Conservation (phyloP, 2,329 filamentous ascomycete genomes). For the Colletotrichum sp. region DNA sequence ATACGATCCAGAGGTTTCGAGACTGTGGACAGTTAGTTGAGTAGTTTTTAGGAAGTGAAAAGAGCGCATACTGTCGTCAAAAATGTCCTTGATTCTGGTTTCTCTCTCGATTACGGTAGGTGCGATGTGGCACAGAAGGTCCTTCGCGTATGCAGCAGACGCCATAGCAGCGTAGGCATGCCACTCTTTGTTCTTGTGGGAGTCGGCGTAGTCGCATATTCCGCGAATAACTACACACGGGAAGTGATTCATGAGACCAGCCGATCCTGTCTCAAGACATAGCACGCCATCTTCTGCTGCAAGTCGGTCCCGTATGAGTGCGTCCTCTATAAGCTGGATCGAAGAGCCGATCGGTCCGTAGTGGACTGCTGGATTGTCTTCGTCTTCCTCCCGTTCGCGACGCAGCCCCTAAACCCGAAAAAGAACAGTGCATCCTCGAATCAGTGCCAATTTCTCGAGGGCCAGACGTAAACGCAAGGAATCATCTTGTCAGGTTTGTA, state of each 20-base stretch:
- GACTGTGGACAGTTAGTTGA: too few species aligned
- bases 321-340: constrained; percentile 39
- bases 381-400: not conserved
- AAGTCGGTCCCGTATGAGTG: constrained; percentile 30
- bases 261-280: constrained; percentile 36
- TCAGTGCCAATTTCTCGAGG: not conserved
- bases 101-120: not conserved
- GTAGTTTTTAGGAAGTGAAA: too few species aligned
- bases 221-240: constrained; percentile 35
- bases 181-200: constrained; percentile 41
- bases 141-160: constrained; percentile 31
- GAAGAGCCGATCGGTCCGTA: constrained; percentile 31
- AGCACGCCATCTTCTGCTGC: not conserved
- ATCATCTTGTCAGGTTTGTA: not conserved
- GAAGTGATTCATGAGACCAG: not conserved
- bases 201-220: constrained; percentile 44
- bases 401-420: not conserved
- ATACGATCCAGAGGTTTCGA: too few species aligned
- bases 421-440: not conserved
- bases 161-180: constrained; percentile 36
- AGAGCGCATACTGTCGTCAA: too few species aligned
- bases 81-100: too few species aligned
- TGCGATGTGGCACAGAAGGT: constrained; percentile 11
- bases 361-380: constrained; percentile 16
- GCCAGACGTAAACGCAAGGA: not conserved